Percentiles rank a stretch among this genome's conserved stretches.
Evolutionary conservation across 495 filamentous ascomycete genomes (phyloP).

Genomic region (Neurospora africana): DNA sequence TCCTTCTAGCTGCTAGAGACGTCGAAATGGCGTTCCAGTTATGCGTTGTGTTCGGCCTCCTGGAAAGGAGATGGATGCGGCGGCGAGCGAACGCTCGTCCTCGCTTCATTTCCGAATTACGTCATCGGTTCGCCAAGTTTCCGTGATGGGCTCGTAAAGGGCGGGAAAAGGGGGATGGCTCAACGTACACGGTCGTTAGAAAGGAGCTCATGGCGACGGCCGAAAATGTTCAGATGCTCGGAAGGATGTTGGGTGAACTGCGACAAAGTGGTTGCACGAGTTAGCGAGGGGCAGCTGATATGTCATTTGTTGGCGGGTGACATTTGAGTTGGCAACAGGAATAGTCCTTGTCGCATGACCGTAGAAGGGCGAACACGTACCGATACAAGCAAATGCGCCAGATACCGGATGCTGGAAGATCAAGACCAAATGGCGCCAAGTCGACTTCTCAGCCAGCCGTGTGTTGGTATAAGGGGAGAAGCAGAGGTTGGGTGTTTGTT

Average conservation of each 20-base stretch:
- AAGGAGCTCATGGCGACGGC: slow-evolving; percentile 24
- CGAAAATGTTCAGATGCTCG: background rate
- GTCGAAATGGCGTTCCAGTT: background rate
- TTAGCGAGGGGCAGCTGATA: background rate
- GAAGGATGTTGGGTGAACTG: slow-evolving; percentile 18
- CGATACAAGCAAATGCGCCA: slow-evolving; percentile 1
- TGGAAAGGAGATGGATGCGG: background rate
- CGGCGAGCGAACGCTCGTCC: background rate
- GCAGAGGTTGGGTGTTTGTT: background rate
- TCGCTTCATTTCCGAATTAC: background rate
- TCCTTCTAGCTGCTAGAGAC: background rate
- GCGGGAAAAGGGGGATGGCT: background rate
- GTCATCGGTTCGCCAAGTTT: slow-evolving; percentile 4
- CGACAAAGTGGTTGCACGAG: background rate
- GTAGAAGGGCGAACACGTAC: slow-evolving; percentile 8
- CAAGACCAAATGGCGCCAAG: background rate
- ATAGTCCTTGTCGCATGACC: slow-evolving; percentile 3
- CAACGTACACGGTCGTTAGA: slow-evolving; percentile 28
- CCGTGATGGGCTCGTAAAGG: background rate
- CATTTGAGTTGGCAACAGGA: slow-evolving; percentile 4
- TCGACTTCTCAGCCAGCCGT: background rate
- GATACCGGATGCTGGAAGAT: background rate
- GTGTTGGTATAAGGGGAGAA: background rate
- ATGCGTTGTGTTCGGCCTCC: background rate
- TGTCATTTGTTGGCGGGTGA: slow-evolving; percentile 22